phyloP scores from a whole-genome alignment of 140 eudicot genomes.

The Cichorium intybus region DNA sequence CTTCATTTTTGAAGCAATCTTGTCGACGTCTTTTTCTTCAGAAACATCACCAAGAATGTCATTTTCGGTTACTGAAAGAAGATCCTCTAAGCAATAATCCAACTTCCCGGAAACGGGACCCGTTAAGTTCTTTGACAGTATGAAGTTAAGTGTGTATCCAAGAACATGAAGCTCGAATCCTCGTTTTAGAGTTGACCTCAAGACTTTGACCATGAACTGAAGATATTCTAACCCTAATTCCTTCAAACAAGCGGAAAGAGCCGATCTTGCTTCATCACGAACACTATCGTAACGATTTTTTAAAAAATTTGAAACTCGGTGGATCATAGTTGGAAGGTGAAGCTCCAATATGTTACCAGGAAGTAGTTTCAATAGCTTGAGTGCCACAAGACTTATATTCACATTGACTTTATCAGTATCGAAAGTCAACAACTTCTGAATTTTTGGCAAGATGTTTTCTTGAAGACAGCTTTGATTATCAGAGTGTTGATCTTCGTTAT shows the following conservation, averaged over 20 bases:
- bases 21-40: constrained; percentile 83
- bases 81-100: constrained; percentile 76
- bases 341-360: constrained; percentile 62
- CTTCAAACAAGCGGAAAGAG: constrained; percentile 83
- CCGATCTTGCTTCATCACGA: constrained; percentile 89
- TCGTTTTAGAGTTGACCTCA: constrained; percentile 68
- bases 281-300: constrained; percentile 73
- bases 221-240: constrained; percentile 80
- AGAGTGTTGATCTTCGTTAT: constrained; percentile 9
- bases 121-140: constrained; percentile 47
- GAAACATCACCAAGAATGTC: constrained; percentile 93
- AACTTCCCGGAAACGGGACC: constrained; percentile 47
- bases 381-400: constrained; percentile 65
- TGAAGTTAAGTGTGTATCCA: constrained; percentile 78
- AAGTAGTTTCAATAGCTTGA: constrained; percentile 70
- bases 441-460: constrained; percentile 53
- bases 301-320: constrained; percentile 73
- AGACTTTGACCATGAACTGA: constrained; percentile 59
- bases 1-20: constrained; percentile 97
- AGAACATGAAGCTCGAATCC: constrained; percentile 91
- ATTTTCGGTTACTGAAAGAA: constrained; percentile 60
- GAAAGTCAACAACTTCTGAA: constrained; percentile 57
- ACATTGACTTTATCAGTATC: constrained; percentile 73
- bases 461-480: constrained; percentile 52
- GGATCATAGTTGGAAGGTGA: constrained; percentile 73